Conservation (phyloP, 2,329 filamentous ascomycete genomes). For the Aspergillus carbonarius region DNA sequence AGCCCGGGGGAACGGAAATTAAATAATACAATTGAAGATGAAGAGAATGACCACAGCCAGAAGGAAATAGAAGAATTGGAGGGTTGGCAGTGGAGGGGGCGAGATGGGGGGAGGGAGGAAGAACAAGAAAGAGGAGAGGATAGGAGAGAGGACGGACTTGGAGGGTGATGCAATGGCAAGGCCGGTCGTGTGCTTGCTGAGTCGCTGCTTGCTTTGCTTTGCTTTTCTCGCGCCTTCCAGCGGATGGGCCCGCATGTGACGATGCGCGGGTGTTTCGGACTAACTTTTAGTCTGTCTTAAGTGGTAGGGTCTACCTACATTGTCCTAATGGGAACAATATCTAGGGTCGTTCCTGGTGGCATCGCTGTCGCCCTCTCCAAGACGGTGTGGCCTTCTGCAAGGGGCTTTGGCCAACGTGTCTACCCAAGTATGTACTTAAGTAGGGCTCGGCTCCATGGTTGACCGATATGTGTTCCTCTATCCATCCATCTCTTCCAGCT, state of each 20-base stretch:
- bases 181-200: conserved; percentile 4
- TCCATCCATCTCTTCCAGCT: neutral
- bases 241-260: neutral
- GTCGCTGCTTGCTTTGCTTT: neutral
- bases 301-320: neutral
- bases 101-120: conserved; percentile 12
- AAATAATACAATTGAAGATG: conserved; percentile 7
- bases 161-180: conserved; percentile 17
- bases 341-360: neutral
- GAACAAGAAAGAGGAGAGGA: conserved; percentile 14
- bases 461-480: neutral
- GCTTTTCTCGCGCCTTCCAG: neutral
- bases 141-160: neutral
- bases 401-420: neutral
- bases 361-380: neutral
- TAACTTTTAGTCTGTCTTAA: neutral
- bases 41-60: conserved; percentile 3
- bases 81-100: conserved; percentile 9
- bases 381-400: conserved; percentile 4
- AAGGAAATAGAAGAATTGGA: conserved; percentile 8
- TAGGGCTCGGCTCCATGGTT: neutral
- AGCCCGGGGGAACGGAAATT: neutral
- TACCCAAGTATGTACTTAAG: neutral
- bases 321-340: neutral
- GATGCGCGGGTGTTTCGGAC: conserved; percentile 2